phyloP scores from a whole-genome alignment of 2,329 filamentous ascomycete genomes.

The Lasiodiplodia sp. region DNA sequence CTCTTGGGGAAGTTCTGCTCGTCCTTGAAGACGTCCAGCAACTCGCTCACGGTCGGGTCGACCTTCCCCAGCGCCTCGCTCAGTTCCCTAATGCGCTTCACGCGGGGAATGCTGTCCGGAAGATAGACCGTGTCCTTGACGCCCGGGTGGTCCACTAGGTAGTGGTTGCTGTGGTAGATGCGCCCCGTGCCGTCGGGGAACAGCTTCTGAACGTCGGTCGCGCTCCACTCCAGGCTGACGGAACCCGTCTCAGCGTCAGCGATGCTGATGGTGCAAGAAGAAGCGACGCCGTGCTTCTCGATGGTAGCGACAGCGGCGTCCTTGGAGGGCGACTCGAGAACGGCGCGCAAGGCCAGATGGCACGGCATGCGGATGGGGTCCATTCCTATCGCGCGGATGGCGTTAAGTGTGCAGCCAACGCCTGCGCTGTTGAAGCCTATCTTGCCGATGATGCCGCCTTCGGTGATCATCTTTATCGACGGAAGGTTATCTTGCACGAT shows the following conservation, averaged over 20 bases:
- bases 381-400: slow-evolving; percentile 65
- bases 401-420: slow-evolving; percentile 68
- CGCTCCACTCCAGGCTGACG: slow-evolving; percentile 57
- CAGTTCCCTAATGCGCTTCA: slow-evolving; percentile 48
- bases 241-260: slow-evolving; percentile 55
- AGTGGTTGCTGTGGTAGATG: slow-evolving; percentile 52
- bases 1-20: slow-evolving; percentile 29
- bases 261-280: slow-evolving; percentile 62
- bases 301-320: slow-evolving; percentile 56
- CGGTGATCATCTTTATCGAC: slow-evolving; percentile 63
- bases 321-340: slow-evolving; percentile 60
- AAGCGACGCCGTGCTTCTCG: slow-evolving; percentile 58
- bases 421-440: slow-evolving; percentile 68
- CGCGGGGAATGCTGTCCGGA: slow-evolving; percentile 48
- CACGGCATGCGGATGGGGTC: slow-evolving; percentile 61
- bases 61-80: slow-evolving; percentile 35
- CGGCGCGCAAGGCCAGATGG: slow-evolving; percentile 66
- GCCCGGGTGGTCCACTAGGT: slow-evolving; percentile 47
- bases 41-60: slow-evolving; percentile 38
- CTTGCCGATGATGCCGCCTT: slow-evolving; percentile 69
- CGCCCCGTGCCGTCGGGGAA: slow-evolving; percentile 43
- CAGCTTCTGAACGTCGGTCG: slow-evolving; percentile 18
- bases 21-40: slow-evolving; percentile 36
- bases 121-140: slow-evolving; percentile 53
- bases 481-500: slow-evolving; percentile 56